Base-by-base conservation (phyloP, 768 basidiomycete genomes). In the Russula abietina region DNA sequence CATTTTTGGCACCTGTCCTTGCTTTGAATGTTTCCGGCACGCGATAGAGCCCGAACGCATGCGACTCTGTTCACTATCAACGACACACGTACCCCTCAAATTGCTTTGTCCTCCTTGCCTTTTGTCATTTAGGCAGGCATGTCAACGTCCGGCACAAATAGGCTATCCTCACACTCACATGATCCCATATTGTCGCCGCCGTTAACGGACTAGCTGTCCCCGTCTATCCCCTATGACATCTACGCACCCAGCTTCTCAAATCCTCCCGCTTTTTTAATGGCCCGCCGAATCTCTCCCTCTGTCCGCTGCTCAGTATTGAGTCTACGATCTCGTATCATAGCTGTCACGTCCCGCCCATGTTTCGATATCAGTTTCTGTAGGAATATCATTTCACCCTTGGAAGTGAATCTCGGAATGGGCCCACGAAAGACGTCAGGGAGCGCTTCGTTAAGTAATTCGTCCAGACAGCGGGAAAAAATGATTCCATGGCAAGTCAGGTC, bases 261-360 rank as follows among this genome's bases (percentile, higher is more conserved):
- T 22, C 76, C 77, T 14, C 83, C 81, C 38, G 84, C 83, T 70
- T 81, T 83, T 65, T 72, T 75, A 64, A 90, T 75, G 33, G 83
- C 87, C 71, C 84, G 78, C 69, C 72, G 77, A 70, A 98, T 73
- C 75, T 93, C 85, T 19, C 91, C 94, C 36, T 78, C 81, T 2
- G 93, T 97, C 70, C 87, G 83, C 76, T 98, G 96, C 73, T 86
- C 87, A 17, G 82, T 75, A 72, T 98, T 98, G 62, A 89, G 73
- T 73, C 80, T 87, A 62, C 84, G 76, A 75, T 98, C 95, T 67
- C 79, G 77, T 12, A 85, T 83, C 94, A 97, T 98, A 54, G 74
- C 78, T 32, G 82, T 80, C 26, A 87, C 75, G 75, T 98, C 87
- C 33, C 79, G 75, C 1, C 87, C 89, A 74, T 98, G 78, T 73